phyloP scores from a whole-genome alignment of 1,284 basidiomycete genomes.

The Prillingera fragicola region DNA sequence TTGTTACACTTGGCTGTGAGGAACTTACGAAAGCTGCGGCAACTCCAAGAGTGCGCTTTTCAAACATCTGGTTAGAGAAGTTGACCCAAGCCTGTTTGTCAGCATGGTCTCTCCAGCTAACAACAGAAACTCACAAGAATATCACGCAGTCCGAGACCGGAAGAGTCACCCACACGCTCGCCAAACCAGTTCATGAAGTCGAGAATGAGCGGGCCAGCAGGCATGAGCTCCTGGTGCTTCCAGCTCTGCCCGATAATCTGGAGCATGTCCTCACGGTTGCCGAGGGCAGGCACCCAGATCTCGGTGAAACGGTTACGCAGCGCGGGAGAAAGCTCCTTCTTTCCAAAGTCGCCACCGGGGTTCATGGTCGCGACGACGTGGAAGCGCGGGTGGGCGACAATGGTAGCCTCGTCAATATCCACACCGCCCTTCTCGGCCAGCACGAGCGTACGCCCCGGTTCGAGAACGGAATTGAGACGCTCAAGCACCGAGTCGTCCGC shows the following conservation, averaged over 20 bases:
- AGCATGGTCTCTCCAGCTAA: too few relatives aligned
- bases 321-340: constrained; percentile 96
- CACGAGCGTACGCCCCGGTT: constrained; percentile 81
- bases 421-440: constrained; percentile 87
- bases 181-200: constrained; percentile 81
- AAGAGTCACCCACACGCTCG: constrained; percentile 56
- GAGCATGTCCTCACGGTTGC: constrained; percentile 67
- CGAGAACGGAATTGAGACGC: constrained; percentile 92
- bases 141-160: constrained; percentile 73
- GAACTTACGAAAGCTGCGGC: constrained; percentile 68
- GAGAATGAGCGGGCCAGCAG: constrained; percentile 63
- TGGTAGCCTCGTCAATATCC: constrained; percentile 61
- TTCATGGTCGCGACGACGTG: constrained; percentile 98
- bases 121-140: constrained; percentile 61
- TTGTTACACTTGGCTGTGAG: background rate
- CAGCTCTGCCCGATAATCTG: constrained; percentile 75
- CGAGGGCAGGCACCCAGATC: constrained; percentile 93
- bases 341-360: constrained; percentile 97
- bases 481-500: constrained; percentile 98
- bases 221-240: constrained; percentile 56
- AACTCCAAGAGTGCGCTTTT: constrained; percentile 43
- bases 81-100: constrained; percentile 74
- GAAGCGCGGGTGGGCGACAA: constrained; percentile 66
- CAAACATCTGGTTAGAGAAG: constrained; percentile 69
- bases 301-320: constrained; percentile 98